Conservation (phyloP, 495 filamentous ascomycete genomes). For the Collariella sp. region DNA sequence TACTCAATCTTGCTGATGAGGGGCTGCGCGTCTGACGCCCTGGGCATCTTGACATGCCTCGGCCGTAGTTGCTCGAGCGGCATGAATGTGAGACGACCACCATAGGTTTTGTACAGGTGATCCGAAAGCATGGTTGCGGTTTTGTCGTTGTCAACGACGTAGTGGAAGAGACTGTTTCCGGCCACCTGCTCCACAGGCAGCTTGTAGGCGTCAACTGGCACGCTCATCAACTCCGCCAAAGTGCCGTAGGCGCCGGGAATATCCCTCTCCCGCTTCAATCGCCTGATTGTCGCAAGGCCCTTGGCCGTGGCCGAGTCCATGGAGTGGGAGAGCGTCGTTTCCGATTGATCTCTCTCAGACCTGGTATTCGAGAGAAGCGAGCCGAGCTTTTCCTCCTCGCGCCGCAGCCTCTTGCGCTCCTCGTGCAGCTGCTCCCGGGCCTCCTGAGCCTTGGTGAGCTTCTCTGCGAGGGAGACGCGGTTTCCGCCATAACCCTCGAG, state of each 20-base stretch:
- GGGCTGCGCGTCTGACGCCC: conserved; percentile 75
- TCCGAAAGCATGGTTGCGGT: conserved; percentile 77
- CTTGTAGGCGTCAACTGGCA: conserved; percentile 67
- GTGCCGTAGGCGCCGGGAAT: conserved; percentile 89
- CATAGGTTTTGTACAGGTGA: conserved; percentile 64
- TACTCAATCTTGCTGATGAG: conserved; percentile 81
- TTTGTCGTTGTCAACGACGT: conserved; percentile 86
- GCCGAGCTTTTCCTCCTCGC: conserved; percentile 80
- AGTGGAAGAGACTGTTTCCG: conserved; percentile 89
- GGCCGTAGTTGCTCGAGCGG: conserved; percentile 72
- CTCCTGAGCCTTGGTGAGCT: conserved; percentile 73
- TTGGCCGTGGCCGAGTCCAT: conserved; percentile 84
- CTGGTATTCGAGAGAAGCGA: conserved; percentile 66
- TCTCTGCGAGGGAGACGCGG: conserved; percentile 57
- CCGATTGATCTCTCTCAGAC: conserved; percentile 63
- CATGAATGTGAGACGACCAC: conserved; percentile 92
- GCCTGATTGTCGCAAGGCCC: conserved; percentile 72
- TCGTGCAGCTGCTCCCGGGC: conserved; percentile 71
- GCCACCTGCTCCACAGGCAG: conserved; percentile 89
- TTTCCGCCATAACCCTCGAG: conserved; percentile 72
- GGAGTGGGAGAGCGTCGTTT: conserved; percentile 65
- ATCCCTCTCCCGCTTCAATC: conserved; percentile 65
- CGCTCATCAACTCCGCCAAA: conserved; percentile 79
- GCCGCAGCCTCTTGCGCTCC: conserved; percentile 81
- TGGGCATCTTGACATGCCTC: conserved; percentile 63